A percentile compares a stretch with the other conserved stretches of the same genome.
phyloP scores from a whole-genome alignment of 1,139 yeast species.

The Geotrichum restrictum region DNA sequence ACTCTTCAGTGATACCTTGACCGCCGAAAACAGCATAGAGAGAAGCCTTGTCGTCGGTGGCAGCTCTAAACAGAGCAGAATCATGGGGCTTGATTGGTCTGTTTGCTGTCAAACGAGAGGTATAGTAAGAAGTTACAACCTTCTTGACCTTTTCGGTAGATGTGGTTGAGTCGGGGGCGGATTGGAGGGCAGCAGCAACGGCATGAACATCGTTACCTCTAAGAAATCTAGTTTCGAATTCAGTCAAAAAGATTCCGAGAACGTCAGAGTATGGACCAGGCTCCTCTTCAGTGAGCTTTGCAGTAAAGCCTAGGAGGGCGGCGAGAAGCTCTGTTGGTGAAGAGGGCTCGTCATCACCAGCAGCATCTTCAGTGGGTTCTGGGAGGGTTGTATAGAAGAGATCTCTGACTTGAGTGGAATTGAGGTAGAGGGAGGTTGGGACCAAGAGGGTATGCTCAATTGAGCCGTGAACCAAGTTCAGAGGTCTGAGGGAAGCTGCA shows the following conservation, averaged over 20 bases:
- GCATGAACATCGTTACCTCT: slow-evolving; percentile 81
- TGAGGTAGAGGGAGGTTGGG: slow-evolving; percentile 74
- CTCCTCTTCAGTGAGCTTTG: slow-evolving; percentile 50
- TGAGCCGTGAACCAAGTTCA: slow-evolving; percentile 77
- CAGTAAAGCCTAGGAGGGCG: slow-evolving; percentile 76
- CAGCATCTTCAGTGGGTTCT: slow-evolving; percentile 70
- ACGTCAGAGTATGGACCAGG: slow-evolving; percentile 66
- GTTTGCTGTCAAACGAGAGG: slow-evolving; percentile 50
- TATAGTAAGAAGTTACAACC: slow-evolving; percentile 67
- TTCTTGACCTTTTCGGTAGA: slow-evolving; percentile 66
- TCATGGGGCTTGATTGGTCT: slow-evolving; percentile 53
- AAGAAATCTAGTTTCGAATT: slow-evolving; percentile 78
- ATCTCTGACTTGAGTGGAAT: slow-evolving; percentile 82
- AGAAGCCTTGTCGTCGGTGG: slow-evolving; percentile 51
- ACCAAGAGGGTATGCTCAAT: slow-evolving; percentile 85
- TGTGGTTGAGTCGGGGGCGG: slow-evolving; percentile 50
- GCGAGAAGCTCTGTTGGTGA: slow-evolving; percentile 84
- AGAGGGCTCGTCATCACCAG: slow-evolving; percentile 84
- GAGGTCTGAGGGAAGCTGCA: slow-evolving; percentile 62
- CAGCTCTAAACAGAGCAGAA: slow-evolving; percentile 63
- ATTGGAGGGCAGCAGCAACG: slow-evolving; percentile 67
- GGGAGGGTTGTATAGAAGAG: slow-evolving; percentile 79
- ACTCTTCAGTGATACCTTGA: slow-evolving; percentile 97
- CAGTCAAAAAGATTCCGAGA: slow-evolving; percentile 63
- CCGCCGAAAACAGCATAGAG: slow-evolving; percentile 93